Evolutionary conservation across 163 green algal species (phyloP), one percentile per base, ranked within the genome.

Genomic region (Chloromonas sp.): DNA sequence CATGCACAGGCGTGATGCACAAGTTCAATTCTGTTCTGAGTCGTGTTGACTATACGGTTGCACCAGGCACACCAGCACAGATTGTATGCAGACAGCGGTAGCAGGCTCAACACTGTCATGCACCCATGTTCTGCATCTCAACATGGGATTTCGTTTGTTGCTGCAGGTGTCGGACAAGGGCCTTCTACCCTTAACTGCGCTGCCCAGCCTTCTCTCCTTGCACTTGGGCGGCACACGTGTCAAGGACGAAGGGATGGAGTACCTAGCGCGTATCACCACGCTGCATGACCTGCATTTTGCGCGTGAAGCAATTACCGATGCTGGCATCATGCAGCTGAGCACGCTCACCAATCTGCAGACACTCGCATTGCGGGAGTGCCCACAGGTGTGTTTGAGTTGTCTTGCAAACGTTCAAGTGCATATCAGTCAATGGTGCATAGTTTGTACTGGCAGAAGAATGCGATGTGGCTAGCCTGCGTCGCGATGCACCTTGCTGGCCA

Each of bases 181-280:
- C 66, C 81, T 94, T 82, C 74, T 92, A 80, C 86, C 88, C 5
- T 82, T 94, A 76, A 77, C 76, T 3, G 79, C 79, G 1, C 81
- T 92, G 58, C 70, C 81, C 2, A 82, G 8, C 3, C 84, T 93
- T 81, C 36, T 82, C 0, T 61, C 15, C 1, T 86, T 94, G 78
- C 79, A 88, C 76, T 81, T 94, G 82, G 92, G 91, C 3, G 83
- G 85, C 70, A 94, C 90, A 2, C 86, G 89, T 0, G 84, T 94
- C 1, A 77, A 71, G 13, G 88, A 93, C 58, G 89, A 92, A 60
- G 92, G 92, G 70, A 82, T 95, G 81, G 84, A 77, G 1, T 85
- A 89, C 76, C 86, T 92, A 13, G 84, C 85, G 0, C 59, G 83
- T 5, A 86, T 95, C 60, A 85, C 82, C 2, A 86, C 83, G 61